Evolutionary conservation across 257 asterid genomes (phyloP).

Genomic region (Ajuga chamaepitys): DNA sequence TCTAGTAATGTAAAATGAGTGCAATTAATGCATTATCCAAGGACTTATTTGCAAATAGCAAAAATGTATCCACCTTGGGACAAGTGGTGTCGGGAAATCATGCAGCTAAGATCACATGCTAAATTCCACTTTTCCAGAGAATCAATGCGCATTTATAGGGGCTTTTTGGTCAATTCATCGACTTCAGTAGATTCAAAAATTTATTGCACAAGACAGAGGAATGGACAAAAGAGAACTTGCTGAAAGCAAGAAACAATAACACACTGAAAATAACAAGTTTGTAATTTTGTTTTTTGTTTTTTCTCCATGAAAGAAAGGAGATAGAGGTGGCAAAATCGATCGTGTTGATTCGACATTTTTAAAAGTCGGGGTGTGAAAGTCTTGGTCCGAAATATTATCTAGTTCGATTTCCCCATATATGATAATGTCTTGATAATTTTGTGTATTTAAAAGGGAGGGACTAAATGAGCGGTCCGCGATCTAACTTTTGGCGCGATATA

Average conservation of each 20-base stretch:
- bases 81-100: constrained; percentile 34
- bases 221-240: constrained; percentile 23
- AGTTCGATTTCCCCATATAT: too few species aligned
- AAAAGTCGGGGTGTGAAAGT: too few species aligned
- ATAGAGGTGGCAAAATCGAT: too few species aligned
- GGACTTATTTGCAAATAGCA: constrained; percentile 18
- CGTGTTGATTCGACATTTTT: too few species aligned
- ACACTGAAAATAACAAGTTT: too few species aligned
- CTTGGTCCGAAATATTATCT: too few species aligned
- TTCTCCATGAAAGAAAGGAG: too few species aligned
- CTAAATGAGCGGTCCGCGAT: too few species aligned
- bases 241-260: constrained; percentile 20
- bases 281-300: too few species aligned
- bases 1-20: background rate
- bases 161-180: constrained; percentile 18
- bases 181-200: constrained; percentile 22
- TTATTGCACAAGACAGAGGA: constrained; percentile 1
- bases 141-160: constrained; percentile 30
- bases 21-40: background rate
- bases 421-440: too few species aligned
- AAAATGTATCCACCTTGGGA: constrained; percentile 7
- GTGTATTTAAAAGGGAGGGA: too few species aligned
- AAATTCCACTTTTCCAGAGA: constrained; percentile 29
- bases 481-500: too few species aligned
- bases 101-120: constrained; percentile 42